These are phyloP conservation scores for Glarea lozoyensis DNA, from an alignment of 495 filamentous ascomycete genomes.

Conservation along the genomic window DNA sequence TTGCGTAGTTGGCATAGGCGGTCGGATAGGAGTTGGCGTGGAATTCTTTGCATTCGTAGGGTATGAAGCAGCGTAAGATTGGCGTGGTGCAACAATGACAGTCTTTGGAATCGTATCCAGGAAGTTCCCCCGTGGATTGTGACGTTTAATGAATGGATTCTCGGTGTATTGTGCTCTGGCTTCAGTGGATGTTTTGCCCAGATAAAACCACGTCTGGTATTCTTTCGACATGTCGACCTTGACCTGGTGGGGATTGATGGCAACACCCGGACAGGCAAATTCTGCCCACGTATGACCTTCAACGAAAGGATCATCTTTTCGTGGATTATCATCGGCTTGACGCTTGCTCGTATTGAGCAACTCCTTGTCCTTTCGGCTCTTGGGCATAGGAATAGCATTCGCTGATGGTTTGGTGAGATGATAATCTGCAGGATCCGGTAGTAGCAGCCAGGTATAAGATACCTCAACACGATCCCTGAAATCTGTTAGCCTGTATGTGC, in stretches of 20 bases:
- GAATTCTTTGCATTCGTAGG: constrained; percentile 10
- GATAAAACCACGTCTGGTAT: constrained; percentile 82
- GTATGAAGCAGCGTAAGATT: constrained; percentile 25
- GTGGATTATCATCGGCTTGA: constrained; percentile 50
- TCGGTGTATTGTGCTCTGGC: constrained; percentile 89
- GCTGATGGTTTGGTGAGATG: constrained; percentile 54
- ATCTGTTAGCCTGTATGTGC: constrained; percentile 25
- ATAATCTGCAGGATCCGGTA: constrained; percentile 55
- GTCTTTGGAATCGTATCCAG: constrained; percentile 52
- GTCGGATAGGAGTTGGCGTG: constrained; percentile 4
- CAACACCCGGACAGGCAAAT: constrained; percentile 53
- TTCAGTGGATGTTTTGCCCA: constrained; percentile 81
- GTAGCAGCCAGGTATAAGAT: constrained; percentile 69
- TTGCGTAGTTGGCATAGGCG: constrained; percentile 1
- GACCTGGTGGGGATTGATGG: constrained; percentile 40
- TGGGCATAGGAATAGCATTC: constrained; percentile 47
- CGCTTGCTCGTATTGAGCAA: constrained; percentile 46
- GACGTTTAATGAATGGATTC: constrained; percentile 47
- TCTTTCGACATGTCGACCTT: constrained; percentile 58
- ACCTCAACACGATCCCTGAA: constrained; percentile 52
- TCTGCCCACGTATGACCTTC: constrained; percentile 69
- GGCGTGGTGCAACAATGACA: constrained; percentile 23
- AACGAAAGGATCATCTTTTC: constrained; percentile 61
- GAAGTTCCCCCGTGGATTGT: constrained; percentile 54
- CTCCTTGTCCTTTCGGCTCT: constrained; percentile 43